Evolutionary conservation across 2,329 filamentous ascomycete species (phyloP), one percentile per base, ranked within the genome.

Genomic region (Nemania abortiva): DNA sequence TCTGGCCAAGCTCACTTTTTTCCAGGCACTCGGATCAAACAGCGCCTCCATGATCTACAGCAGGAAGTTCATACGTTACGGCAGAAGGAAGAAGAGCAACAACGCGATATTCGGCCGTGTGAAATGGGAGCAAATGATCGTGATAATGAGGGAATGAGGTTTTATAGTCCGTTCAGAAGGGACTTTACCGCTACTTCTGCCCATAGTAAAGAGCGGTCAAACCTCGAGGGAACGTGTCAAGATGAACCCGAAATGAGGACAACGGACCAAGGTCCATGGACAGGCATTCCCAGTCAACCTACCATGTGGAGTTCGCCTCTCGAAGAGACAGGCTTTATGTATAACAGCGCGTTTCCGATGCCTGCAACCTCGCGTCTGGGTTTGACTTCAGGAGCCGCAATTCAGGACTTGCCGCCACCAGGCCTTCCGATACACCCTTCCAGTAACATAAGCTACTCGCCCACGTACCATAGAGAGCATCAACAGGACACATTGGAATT

Each of bases 31-130:
- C 60, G 65, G 11, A 68, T 68, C 3, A 68, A 68, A 22, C 65
- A 68, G 39, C 60, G 65, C 0, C 65, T 68, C 42, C 65, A 59
- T n/a, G 65, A 68, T 42, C n/a, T 68, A 24, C 65, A 68, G 22
- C 65, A 68, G 42, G 59, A 68, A 55, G 65, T 68, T 9, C 54
- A 68, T 1, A 63, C 56, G 2, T 34, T 68, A 18, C 65, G 63
- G 10, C 54, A 68, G 22, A 68, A 63, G 10, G 65, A 59, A 50
- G 65, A 54, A 50, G 65, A 63, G n/a, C 54, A 59, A 34, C 60
- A 49, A 18, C 55, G 42, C 15, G 47, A 54, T 22, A 18, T 18
- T 9, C 60, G 34, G 22, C 27, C 22, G 6, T 31, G 37, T 10
- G 59, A 68, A 34, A 20, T 18, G 11, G 61, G 53, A 50, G 22